Percentiles rank a stretch among this genome's conserved stretches.
These are phyloP conservation scores for Dacryopinax spathularia DNA, from an alignment of 768 basidiomycete species.

Conservation along the genomic window DNA sequence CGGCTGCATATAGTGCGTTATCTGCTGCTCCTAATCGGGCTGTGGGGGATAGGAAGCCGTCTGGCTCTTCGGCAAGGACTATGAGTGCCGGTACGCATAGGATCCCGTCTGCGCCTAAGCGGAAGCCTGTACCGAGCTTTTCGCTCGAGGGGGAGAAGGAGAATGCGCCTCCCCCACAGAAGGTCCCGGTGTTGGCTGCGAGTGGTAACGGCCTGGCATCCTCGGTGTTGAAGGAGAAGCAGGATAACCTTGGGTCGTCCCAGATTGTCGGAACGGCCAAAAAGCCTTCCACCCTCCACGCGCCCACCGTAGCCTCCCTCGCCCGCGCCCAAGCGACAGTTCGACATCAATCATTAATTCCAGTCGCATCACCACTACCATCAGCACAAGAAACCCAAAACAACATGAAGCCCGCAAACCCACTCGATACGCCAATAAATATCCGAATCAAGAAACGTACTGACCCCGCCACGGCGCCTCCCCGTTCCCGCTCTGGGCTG, in stretches of 20 bases:
- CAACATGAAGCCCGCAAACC: neutral
- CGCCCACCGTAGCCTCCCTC: constrained; percentile 64
- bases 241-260: neutral
- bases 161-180: neutral
- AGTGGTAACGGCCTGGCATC: neutral
- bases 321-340: constrained; percentile 34
- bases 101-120: neutral
- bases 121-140: neutral
- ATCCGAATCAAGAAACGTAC: neutral
- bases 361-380: neutral
- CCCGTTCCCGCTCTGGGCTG: neutral
- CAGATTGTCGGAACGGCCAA: constrained; percentile 10
- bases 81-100: neutral
- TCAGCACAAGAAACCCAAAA: neutral
- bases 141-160: neutral
- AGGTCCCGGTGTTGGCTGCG: neutral
- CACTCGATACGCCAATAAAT: neutral
- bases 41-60: neutral
- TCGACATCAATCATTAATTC: neutral
- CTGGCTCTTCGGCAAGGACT: neutral
- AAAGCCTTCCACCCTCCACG: constrained; percentile 41
- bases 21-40: neutral
- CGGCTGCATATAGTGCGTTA: neutral
- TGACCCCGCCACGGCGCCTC: neutral
- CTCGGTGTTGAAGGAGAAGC: neutral